These are phyloP conservation scores for Butyriboletus appendiculatus DNA, from an alignment of 1,284 basidiomycete species.

Conservation along the genomic window DNA sequence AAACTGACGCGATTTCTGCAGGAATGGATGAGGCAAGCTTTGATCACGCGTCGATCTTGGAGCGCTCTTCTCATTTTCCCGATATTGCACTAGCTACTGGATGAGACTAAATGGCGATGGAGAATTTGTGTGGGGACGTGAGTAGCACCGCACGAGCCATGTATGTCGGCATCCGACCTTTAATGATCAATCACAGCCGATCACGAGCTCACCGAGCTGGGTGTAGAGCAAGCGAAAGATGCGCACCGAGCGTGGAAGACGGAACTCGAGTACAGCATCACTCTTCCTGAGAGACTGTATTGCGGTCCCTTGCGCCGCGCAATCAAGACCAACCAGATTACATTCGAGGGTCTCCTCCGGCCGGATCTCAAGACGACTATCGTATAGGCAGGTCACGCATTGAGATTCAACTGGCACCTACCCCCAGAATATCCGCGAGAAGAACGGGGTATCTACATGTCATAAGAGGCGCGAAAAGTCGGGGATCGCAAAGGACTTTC, in stretches of 20 bases:
- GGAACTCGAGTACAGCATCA: slow-evolving; percentile 54
- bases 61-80: not conserved
- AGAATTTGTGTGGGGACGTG: slow-evolving; percentile 78
- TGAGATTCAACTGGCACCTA: not conserved
- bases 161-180: not conserved
- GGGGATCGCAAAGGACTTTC: slow-evolving; percentile 59
- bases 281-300: slow-evolving; percentile 64
- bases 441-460: slow-evolving; percentile 71
- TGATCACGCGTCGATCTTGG: not conserved
- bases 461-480: slow-evolving; percentile 63
- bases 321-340: slow-evolving; percentile 65
- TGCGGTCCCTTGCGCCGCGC: slow-evolving; percentile 76
- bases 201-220: slow-evolving; percentile 68
- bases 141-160: slow-evolving; percentile 31
- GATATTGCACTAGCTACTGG: slow-evolving; percentile 56
- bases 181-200: slow-evolving; percentile 54
- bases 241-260: slow-evolving; percentile 60
- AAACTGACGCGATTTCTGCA: slow-evolving; percentile 14
- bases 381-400: slow-evolving; percentile 46
- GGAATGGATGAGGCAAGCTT: slow-evolving; percentile 58
- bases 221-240: slow-evolving; percentile 61
- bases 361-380: slow-evolving; percentile 39
- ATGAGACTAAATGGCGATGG: slow-evolving; percentile 69
- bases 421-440: slow-evolving; percentile 62
- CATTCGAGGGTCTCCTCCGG: slow-evolving; percentile 48